These are phyloP conservation scores for Allomyces macrogynus DNA, from an alignment of 192 early-diverging fungal species.

Conservation along the genomic window DNA sequence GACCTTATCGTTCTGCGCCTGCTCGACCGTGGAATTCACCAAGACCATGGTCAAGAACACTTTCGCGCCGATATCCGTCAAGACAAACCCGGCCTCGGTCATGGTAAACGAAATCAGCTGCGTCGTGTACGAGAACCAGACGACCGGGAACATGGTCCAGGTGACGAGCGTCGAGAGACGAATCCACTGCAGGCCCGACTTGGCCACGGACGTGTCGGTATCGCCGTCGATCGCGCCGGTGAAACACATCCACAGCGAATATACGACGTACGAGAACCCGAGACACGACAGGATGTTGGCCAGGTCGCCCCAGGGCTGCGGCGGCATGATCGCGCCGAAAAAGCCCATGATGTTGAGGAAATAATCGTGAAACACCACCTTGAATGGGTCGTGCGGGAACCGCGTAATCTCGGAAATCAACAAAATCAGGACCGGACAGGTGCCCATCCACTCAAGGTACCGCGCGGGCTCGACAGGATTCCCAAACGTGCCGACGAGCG, in stretches of 20 bases:
- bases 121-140: constrained; percentile 7
- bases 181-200: constrained; percentile 7
- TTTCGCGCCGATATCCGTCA: constrained; percentile 16
- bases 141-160: constrained; percentile 7
- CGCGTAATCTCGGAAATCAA: constrained; percentile 3
- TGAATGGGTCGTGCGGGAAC: neutral
- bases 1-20: constrained; percentile 14
- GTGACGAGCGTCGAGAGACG: constrained; percentile 7
- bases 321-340: constrained; percentile 4
- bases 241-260: constrained; percentile 7
- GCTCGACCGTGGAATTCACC: constrained; percentile 20
- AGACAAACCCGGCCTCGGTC: constrained; percentile 10
- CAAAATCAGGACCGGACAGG: constrained; percentile 9
- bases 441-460: constrained; percentile 12
- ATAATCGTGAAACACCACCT: constrained; percentile 2
- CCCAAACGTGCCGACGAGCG: constrained; percentile 2
- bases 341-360: constrained; percentile 5
- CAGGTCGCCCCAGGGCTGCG: constrained; percentile 10
- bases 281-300: constrained; percentile 3
- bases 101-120: constrained; percentile 6
- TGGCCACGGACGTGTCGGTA: constrained; percentile 6
- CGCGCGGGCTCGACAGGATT: constrained; percentile 7
- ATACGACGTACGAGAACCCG: neutral
- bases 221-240: constrained; percentile 12
- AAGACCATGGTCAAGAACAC: constrained; percentile 17